A percentile compares a stretch with the other conserved stretches of the same genome.
These are phyloP conservation scores for Psidium guajava DNA, from an alignment of 345 rosid species.

Conservation along the genomic window DNA sequence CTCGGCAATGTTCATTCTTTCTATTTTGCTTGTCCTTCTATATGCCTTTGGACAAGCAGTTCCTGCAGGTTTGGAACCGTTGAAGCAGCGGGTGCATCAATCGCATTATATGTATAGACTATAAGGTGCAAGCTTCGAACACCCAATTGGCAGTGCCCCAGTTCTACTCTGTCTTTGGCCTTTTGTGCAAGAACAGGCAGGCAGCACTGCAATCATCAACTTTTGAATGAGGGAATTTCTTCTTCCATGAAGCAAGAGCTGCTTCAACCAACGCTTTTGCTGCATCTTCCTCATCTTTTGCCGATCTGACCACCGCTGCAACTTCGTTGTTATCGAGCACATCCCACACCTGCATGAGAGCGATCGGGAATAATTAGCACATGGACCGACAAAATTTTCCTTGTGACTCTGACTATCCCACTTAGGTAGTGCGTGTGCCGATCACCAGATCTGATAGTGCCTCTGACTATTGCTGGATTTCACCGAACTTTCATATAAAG, in stretches of 20 bases:
- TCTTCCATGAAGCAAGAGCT: constrained; percentile 50
- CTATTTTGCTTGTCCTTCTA: background rate
- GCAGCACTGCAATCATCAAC: constrained; percentile 62
- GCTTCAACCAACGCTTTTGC: constrained; percentile 58
- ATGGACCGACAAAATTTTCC: background rate
- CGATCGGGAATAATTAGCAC: no score
- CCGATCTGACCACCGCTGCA: constrained; percentile 30
- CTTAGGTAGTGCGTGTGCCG: background rate
- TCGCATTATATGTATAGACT: background rate
- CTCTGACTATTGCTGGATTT: background rate
- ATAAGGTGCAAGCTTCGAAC: background rate
- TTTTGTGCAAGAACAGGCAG: constrained; percentile 45
- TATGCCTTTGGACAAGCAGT: background rate
- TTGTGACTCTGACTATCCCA: background rate
- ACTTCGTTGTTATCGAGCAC: constrained; percentile 65
- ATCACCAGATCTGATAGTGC: background rate
- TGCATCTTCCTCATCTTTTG: constrained; percentile 27
- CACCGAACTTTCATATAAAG: background rate
- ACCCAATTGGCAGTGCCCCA: background rate
- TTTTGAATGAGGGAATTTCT: constrained; percentile 43
- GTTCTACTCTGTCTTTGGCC: background rate
- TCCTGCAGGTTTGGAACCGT: background rate
- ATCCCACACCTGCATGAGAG: constrained; percentile 52
- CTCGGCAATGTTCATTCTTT: background rate
- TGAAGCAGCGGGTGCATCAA: background rate